These are phyloP conservation scores for Arxiozyma telluris DNA, from an alignment of 1,139 yeast species.

Conservation along the genomic window DNA sequence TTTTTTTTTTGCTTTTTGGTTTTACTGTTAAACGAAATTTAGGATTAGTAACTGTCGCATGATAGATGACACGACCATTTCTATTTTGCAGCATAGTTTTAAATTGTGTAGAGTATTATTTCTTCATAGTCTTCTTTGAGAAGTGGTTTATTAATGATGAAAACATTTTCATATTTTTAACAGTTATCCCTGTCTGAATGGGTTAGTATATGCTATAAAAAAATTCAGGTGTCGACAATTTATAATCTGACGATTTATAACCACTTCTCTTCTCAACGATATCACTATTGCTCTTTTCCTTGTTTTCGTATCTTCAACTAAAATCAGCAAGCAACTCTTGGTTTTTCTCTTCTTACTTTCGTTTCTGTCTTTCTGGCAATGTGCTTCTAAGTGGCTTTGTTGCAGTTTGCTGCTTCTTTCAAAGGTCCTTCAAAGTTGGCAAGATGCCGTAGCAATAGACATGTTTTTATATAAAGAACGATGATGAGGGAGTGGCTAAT, in stretches of 20 bases:
- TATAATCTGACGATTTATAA: constrained; percentile 14
- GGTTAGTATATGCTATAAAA: constrained; percentile 12
- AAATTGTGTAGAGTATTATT: background rate
- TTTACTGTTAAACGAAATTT: no score
- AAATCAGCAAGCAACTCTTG: background rate
- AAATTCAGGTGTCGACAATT: constrained; percentile 20
- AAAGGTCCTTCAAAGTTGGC: no score
- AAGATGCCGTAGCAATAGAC: no score
- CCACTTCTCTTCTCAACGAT: background rate
- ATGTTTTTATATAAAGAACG: no score
- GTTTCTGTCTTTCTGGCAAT: background rate
- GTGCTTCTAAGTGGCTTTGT: no score
- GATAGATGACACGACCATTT: no score
- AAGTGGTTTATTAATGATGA: constrained; percentile 17
- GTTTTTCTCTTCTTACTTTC: background rate
- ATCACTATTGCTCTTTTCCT: no score
- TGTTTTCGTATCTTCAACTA: background rate
- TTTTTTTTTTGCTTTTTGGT: background rate
- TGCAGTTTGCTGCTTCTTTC: no score
- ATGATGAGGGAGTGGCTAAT: no score
- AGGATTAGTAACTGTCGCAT: no score
- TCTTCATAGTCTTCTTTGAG: background rate
- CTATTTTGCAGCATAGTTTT: background rate
- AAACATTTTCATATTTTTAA: constrained; percentile 16
- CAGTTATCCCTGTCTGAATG: constrained; percentile 30